These are phyloP conservation scores for Waltergamsia citrina DNA, from an alignment of 2,329 filamentous ascomycete species.

Conservation along the genomic window DNA sequence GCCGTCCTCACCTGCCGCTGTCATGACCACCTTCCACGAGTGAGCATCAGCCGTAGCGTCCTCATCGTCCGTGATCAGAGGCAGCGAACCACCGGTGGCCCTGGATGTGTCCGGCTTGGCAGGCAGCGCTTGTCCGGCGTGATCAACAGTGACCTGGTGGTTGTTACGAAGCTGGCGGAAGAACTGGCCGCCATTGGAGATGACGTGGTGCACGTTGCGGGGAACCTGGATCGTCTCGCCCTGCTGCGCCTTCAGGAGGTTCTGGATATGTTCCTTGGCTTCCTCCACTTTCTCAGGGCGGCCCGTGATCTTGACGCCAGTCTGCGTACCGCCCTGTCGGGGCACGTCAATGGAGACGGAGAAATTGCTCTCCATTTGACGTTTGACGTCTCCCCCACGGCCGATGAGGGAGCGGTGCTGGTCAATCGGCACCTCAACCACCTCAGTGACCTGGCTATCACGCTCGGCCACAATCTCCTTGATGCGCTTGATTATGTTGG, in stretches of 20 bases:
- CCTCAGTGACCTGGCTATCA: constrained; percentile 71
- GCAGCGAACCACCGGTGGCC: constrained; percentile 55
- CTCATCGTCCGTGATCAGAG: constrained; percentile 87
- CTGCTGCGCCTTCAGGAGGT: constrained; percentile 75
- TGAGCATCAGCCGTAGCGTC: constrained; percentile 56
- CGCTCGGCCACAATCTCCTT: constrained; percentile 73
- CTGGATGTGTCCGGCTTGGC: constrained; percentile 52
- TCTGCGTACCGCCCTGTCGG: constrained; percentile 75
- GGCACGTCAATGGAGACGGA: constrained; percentile 84
- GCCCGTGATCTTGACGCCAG: constrained; percentile 79
- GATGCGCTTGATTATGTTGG: constrained; percentile 80
- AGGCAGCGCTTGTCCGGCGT: constrained; percentile 71
- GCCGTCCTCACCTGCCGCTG: constrained; percentile 48
- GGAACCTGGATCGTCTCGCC: constrained; percentile 84
- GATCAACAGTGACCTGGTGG: constrained; percentile 82
- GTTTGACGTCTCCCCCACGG: constrained; percentile 79
- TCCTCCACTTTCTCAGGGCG: constrained; percentile 69
- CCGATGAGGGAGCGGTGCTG: constrained; percentile 91
- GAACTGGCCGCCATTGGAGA: constrained; percentile 85
- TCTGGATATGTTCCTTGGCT: constrained; percentile 76
- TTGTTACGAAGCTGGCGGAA: constrained; percentile 86
- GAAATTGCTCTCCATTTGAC: constrained; percentile 78
- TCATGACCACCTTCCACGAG: constrained; percentile 75
- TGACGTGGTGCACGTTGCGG: constrained; percentile 68
- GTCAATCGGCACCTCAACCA: constrained; percentile 73